A percentile compares a stretch with the other conserved stretches of the same genome.
Conservation (phyloP, 2,329 filamentous ascomycete species). For the Fusarium camptoceras region DNA sequence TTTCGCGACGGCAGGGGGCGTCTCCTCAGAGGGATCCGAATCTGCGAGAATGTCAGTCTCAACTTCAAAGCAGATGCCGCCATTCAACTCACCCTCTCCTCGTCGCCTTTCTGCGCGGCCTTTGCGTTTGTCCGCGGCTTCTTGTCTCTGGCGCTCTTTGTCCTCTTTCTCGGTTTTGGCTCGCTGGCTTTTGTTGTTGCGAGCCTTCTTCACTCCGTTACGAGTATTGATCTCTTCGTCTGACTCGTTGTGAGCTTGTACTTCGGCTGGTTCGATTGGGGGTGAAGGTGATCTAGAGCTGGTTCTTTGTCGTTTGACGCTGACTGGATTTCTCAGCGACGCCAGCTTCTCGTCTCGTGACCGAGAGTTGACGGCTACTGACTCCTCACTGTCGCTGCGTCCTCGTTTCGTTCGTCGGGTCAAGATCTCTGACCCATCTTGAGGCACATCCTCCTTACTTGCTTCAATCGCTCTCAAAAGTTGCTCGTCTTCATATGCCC, state of each 20-base stretch:
- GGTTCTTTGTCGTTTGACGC: constrained; percentile 85
- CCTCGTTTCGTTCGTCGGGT: constrained; percentile 81
- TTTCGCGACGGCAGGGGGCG: constrained; percentile 60
- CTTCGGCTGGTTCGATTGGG: constrained; percentile 58
- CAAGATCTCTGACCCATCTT: constrained; percentile 62
- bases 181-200: constrained; percentile 69
- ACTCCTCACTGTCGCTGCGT: constrained; percentile 95
- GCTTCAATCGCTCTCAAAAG: constrained; percentile 91
- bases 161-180: constrained; percentile 78
- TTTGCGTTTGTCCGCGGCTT: constrained; percentile 83
- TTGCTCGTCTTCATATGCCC: constrained; percentile 94
- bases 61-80: background rate
- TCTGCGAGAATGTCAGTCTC: constrained; percentile 59
- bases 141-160: constrained; percentile 76
- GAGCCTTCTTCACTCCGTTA: constrained; percentile 69
- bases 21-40: constrained; percentile 78
- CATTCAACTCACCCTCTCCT: constrained; percentile 73
- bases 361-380: constrained; percentile 56
- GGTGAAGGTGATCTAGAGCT: constrained; percentile 78
- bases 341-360: constrained; percentile 40
- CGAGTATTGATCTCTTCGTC: constrained; percentile 73
- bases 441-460: constrained; percentile 82
- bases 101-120: constrained; percentile 83
- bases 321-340: constrained; percentile 72
- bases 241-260: constrained; percentile 70